Evolutionary conservation across 139 green algal species (phyloP).

Genomic region (Auxenochlorella pyrenoidosa): DNA sequence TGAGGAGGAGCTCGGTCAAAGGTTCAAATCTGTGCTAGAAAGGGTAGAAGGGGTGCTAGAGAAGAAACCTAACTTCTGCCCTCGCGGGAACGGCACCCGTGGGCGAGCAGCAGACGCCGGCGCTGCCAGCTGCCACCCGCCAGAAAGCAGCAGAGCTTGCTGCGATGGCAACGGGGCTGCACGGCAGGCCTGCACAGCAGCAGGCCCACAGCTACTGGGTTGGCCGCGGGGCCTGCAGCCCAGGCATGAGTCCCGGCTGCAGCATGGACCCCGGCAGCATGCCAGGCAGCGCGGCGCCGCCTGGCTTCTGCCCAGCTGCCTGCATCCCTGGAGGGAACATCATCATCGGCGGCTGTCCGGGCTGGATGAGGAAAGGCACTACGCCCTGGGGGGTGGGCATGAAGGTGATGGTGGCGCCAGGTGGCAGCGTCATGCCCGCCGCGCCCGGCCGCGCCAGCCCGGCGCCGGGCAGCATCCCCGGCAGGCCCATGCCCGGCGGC

Average conservation of each 20-base stretch:
- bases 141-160: neutral
- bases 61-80: too few species aligned
- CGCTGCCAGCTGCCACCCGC: neutral
- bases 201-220: neutral
- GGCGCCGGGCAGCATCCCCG: neutral
- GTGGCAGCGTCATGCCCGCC: neutral
- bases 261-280: neutral
- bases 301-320: slow-evolving; percentile 2
- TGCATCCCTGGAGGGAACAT: slow-evolving; percentile 9
- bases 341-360: slow-evolving; percentile 17
- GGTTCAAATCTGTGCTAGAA: neutral
- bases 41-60: neutral
- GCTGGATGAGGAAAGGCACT: slow-evolving; percentile 26
- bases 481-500: neutral
- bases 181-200: neutral
- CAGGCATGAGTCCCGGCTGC: neutral
- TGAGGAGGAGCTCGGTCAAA: neutral
- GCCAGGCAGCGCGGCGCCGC: neutral
- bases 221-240: neutral
- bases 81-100: neutral
- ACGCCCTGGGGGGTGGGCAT: slow-evolving; percentile 1
- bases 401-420: neutral
- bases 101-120: neutral
- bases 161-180: neutral
- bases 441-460: neutral